These are phyloP conservation scores for Taxawa tesnikishii DNA, from an alignment of 2,329 filamentous ascomycete species.

Conservation along the genomic window DNA sequence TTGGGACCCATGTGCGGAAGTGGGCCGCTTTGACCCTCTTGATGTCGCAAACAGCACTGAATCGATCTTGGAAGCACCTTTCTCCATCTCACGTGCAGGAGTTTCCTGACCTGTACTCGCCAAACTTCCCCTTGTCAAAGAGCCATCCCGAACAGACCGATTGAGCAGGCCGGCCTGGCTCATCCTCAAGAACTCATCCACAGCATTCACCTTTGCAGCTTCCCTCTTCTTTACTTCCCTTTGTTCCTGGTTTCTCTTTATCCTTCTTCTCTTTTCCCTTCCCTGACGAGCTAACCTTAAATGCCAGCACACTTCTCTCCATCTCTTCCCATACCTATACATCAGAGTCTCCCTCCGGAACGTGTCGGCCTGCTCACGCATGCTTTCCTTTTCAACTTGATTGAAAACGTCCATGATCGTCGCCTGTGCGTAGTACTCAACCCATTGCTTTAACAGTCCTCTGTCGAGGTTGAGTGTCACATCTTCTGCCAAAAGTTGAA, in stretches of 20 bases:
- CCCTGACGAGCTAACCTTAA: conserved; percentile 22
- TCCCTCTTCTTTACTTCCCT: conserved; percentile 11
- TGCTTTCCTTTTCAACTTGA: conserved; percentile 18
- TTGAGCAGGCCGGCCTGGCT: neutral
- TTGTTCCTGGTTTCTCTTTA: conserved; percentile 7
- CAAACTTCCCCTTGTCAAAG: neutral
- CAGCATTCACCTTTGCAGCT: conserved; percentile 11
- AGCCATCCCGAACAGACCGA: neutral
- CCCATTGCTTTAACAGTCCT: conserved; percentile 32
- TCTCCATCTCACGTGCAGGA: neutral
- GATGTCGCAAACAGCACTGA: neutral
- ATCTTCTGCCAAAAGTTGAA: conserved; percentile 21
- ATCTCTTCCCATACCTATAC: conserved; percentile 23
- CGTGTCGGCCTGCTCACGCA: conserved; percentile 16
- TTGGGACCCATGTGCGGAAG: conserved; percentile 11
- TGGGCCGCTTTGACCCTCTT: neutral
- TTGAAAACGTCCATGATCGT: conserved; percentile 22
- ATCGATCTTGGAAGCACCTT: neutral
- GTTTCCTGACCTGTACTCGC: neutral
- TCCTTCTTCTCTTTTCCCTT: conserved; percentile 16
- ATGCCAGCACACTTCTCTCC: conserved; percentile 24
- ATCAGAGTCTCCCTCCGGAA: conserved; percentile 19
- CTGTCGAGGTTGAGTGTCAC: conserved; percentile 23
- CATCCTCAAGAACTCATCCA: conserved; percentile 8
- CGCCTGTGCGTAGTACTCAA: conserved; percentile 25